Evolutionary conservation across 176 grass and related monocot genomes (phyloP).

Genomic region (sorghum (Sorghum bicolor)): DNA sequence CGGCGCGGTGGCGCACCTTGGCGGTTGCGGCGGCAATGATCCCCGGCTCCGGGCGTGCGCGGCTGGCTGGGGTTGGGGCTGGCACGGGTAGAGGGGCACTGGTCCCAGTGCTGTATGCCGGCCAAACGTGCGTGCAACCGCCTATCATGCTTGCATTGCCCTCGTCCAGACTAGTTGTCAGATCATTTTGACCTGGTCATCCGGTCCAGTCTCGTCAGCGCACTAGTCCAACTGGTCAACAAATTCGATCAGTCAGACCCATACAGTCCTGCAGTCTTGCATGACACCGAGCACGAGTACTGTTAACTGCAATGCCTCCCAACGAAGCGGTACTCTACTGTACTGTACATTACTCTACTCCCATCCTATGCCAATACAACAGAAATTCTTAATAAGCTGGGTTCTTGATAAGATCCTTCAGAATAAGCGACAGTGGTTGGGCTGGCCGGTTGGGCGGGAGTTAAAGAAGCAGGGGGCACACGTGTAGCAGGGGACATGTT

Average conservation of each 20-base stretch:
- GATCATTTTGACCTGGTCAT: not conserved
- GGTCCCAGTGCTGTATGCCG: not conserved
- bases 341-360: not conserved
- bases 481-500: constrained; percentile 27
- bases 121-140: not conserved
- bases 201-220: not conserved
- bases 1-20: not conserved
- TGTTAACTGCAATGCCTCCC: not conserved
- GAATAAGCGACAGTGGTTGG: not conserved
- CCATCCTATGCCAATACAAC: not conserved
- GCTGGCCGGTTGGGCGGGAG: not conserved
- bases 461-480: constrained; percentile 12
- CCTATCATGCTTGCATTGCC: not conserved
- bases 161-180: not conserved
- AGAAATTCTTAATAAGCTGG: not conserved
- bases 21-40: not conserved
- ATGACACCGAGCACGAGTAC: not conserved
- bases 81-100: not conserved
- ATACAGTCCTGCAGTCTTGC: not conserved
- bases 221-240: not conserved
- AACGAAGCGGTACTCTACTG: not conserved
- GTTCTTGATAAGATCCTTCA: not conserved
- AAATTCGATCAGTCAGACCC: constrained; percentile 18
- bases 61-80: not conserved
- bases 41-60: not conserved